These are phyloP conservation scores for Vitis riparia DNA, from an alignment of 164 flowering plant species.

Conservation along the genomic window DNA sequence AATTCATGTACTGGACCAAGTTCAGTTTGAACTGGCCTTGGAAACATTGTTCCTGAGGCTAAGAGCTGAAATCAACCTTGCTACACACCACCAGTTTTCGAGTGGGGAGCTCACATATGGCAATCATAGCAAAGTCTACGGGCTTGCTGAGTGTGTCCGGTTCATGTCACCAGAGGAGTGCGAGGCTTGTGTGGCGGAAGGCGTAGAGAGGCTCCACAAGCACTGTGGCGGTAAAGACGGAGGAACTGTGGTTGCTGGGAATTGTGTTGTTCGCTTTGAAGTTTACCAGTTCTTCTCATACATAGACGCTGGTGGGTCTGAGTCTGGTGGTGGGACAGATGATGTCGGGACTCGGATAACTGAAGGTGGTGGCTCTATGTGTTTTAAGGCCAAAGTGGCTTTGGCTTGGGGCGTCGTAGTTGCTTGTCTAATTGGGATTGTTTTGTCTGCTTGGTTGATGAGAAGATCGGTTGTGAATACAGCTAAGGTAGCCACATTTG, in stretches of 20 bases:
- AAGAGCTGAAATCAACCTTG: conserved; percentile 1
- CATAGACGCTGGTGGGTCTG: neutral
- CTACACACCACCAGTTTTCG: conserved; percentile 4
- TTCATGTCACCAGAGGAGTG: conserved; percentile 8
- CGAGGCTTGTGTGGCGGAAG: conserved; percentile 8
- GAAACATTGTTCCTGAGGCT: conserved; percentile 11
- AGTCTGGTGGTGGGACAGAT: conserved; percentile 13
- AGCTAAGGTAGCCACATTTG: conserved; percentile 13
- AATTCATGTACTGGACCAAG: neutral
- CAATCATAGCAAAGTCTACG: conserved; percentile 9
- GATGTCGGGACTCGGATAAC: neutral
- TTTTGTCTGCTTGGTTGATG: conserved; percentile 13
- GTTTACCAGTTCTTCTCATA: conserved; percentile 4
- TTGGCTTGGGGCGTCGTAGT: conserved; percentile 18
- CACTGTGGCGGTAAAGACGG: conserved; percentile 11
- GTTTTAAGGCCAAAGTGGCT: conserved; percentile 10
- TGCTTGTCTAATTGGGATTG: conserved; percentile 10
- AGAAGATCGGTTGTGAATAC: conserved; percentile 16
- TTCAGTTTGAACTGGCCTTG: conserved; percentile 7
- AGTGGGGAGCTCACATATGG: conserved; percentile 8
- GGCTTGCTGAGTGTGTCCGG: conserved; percentile 13
- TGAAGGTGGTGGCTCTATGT: neutral
- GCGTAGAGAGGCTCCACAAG: conserved; percentile 11
- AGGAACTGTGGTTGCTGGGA: conserved; percentile 9
- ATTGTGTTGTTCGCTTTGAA: conserved; percentile 16